A percentile compares a stretch with the other conserved stretches of the same genome.
Evolutionary conservation across 1,139 yeast species (phyloP).

Genomic region (Suhomyces terraborum): DNA sequence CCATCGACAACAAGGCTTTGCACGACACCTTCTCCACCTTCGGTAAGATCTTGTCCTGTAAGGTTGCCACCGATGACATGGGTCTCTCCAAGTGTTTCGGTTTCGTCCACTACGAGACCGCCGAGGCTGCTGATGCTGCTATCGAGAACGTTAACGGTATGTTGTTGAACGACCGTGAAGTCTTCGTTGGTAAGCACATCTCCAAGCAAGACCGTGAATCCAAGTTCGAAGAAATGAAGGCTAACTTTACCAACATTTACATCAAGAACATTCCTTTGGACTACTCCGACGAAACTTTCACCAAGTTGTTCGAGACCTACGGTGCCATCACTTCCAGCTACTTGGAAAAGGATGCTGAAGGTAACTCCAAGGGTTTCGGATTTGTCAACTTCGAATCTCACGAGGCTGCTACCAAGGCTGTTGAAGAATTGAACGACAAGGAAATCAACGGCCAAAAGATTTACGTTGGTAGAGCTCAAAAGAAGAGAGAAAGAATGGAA

Average conservation of each 20-base stretch:
- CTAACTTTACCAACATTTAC: constrained; percentile 93
- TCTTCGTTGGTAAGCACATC: constrained; percentile 92
- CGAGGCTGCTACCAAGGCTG: constrained; percentile 87
- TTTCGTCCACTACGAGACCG: constrained; percentile 94
- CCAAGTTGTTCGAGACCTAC: constrained; percentile 66
- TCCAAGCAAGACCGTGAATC: constrained; percentile 94
- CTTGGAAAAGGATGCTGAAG: constrained; percentile 81
- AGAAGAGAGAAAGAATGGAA: constrained; percentile 97
- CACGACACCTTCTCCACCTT: constrained; percentile 98
- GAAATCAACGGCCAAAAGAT: constrained; percentile 84
- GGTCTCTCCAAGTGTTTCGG: constrained; percentile 97
- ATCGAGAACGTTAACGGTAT: constrained; percentile 98
- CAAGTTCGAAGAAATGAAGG: constrained; percentile 87
- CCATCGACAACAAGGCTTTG: constrained; percentile 97
- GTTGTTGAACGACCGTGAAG: constrained; percentile 96
- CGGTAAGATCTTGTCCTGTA: constrained; percentile 94
- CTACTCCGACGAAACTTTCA: constrained; percentile 71
- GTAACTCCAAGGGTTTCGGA: constrained; percentile 94
- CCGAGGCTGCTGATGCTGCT: constrained; percentile 92
- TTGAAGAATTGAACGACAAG: constrained; percentile 85
- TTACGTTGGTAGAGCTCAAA: constrained; percentile 98
- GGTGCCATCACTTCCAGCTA: constrained; percentile 87
- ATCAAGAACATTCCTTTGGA: constrained; percentile 85
- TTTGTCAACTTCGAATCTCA: constrained; percentile 90
- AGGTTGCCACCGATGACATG: constrained; percentile 92